These are phyloP conservation scores for Diaporthe vaccinii DNA, from an alignment of 2,329 filamentous ascomycete species.

Conservation along the genomic window DNA sequence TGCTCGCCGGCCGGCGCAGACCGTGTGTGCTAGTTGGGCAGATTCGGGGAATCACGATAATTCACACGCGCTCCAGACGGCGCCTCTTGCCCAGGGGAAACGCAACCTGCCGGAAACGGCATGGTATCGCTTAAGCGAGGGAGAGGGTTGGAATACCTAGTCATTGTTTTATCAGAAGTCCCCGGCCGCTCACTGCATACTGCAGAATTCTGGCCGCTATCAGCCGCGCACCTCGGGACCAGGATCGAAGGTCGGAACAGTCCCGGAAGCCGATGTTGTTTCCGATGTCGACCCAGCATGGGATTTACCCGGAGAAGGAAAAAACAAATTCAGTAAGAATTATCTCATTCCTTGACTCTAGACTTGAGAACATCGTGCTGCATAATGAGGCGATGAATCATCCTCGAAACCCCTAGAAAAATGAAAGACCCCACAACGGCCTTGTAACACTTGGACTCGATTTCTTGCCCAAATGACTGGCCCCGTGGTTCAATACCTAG, in stretches of 20 bases:
- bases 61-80: not conserved
- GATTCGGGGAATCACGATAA: conserved; percentile 23
- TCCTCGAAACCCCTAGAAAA: not conserved
- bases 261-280: not conserved
- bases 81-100: not conserved
- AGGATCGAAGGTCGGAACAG: not conserved
- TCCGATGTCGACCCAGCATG: not conserved
- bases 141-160: not conserved
- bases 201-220: not conserved
- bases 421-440: not conserved
- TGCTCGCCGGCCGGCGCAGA: conserved; percentile 30
- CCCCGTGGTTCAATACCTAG: not conserved
- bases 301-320: not conserved
- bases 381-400: not conserved
- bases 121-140: conserved; percentile 18
- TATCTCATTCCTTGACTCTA: not conserved
- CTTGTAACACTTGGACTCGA: not conserved
- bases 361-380: not conserved
- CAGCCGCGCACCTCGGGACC: not conserved
- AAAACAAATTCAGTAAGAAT: not conserved
- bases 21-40: not conserved
- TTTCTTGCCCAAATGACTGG: not conserved
- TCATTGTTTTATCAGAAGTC: conserved; percentile 1
- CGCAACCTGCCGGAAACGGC: not conserved
- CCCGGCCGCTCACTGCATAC: not conserved